Conservation (phyloP, 169 alveolate species). For the Plasmodium gallinaceum region DNA sequence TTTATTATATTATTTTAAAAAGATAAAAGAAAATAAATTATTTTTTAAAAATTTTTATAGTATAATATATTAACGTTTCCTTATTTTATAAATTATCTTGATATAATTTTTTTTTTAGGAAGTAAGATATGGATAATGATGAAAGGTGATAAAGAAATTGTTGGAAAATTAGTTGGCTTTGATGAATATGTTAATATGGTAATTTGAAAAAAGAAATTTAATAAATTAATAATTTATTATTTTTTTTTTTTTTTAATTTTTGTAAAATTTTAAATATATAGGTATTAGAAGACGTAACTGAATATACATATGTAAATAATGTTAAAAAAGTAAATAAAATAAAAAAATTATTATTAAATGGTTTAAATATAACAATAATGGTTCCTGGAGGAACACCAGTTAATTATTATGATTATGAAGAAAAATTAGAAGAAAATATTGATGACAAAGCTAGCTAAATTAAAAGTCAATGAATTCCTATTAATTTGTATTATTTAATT, state of each 20-base stretch:
- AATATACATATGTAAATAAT: slow-evolving; percentile 85
- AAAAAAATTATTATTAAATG: slow-evolving; percentile 86
- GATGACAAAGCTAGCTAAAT: background rate
- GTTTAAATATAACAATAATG: slow-evolving; percentile 89
- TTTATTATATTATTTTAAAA: background rate
- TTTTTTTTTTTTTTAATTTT: background rate
- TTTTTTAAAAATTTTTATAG: background rate
- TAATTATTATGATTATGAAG: slow-evolving; percentile 77
- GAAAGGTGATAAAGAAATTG: slow-evolving; percentile 90
- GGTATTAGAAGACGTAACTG: slow-evolving; percentile 92
- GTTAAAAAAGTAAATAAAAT: slow-evolving; percentile 85
- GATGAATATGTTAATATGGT: slow-evolving; percentile 96
- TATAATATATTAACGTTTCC: too few species aligned
- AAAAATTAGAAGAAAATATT: slow-evolving; percentile 70
- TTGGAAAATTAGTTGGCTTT: slow-evolving; percentile 94
- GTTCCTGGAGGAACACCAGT: slow-evolving; percentile 90
- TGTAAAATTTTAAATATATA: slow-evolving; percentile 19
- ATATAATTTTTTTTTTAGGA: slow-evolving; percentile 80
- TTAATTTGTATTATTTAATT: too few species aligned
- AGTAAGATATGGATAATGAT: slow-evolving; percentile 92
- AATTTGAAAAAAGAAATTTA: slow-evolving; percentile 1
- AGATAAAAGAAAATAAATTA: background rate
- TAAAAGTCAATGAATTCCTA: background rate
- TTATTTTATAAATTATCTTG: background rate
- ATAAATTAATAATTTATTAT: background rate